Conservation (phyloP, 306 rosid species). For the Canavalia gladiata region DNA sequence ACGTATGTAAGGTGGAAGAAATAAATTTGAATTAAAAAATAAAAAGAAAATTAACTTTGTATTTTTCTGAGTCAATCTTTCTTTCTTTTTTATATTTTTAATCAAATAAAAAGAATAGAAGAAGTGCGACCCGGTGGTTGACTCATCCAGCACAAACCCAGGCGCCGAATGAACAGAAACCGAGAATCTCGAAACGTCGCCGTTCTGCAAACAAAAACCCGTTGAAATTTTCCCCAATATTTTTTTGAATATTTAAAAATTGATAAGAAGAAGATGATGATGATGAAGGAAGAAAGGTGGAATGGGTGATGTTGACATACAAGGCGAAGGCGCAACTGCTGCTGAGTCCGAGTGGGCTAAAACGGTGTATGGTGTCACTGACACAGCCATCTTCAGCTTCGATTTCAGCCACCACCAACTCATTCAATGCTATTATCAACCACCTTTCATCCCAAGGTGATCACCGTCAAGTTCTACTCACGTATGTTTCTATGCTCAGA, state of each 20-base stretch:
- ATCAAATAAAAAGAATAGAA: slow-evolving; percentile 39
- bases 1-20: no score
- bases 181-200: slow-evolving; percentile 62
- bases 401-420: slow-evolving; percentile 45
- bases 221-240: not conserved
- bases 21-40: no score
- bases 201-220: slow-evolving; percentile 51
- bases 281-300: not conserved
- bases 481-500: slow-evolving; percentile 66
- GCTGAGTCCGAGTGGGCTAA: slow-evolving; percentile 42
- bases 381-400: slow-evolving; percentile 32
- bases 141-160: slow-evolving; percentile 60
- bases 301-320: slow-evolving; percentile 45
- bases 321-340: slow-evolving; percentile 51
- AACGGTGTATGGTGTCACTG: slow-evolving; percentile 37
- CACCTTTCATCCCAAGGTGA: slow-evolving; percentile 67
- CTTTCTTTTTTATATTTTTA: no score
- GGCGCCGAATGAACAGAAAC: slow-evolving; percentile 68
- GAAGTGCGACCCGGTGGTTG: slow-evolving; percentile 56
- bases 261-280: no score
- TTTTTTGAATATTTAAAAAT: not conserved
- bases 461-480: slow-evolving; percentile 63
- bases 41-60: no score
- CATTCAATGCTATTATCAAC: slow-evolving; percentile 70
- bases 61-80: no score